phyloP scores from a whole-genome alignment of 2,329 filamentous ascomycete species.

The Neonectria punicea region DNA sequence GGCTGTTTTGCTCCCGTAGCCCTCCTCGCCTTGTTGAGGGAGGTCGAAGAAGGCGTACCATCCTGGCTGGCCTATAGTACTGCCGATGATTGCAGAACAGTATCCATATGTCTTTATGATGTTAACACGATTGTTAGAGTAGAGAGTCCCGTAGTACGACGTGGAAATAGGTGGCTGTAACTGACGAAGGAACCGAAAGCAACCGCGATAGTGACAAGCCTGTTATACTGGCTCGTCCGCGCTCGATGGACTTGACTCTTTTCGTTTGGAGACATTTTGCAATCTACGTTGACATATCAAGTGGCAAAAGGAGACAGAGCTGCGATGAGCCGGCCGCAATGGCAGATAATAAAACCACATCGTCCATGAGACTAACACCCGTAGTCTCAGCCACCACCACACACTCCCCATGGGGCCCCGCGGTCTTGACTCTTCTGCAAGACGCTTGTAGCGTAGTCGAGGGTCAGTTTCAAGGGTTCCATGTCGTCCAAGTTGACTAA shows the following conservation, averaged over 20 bases:
- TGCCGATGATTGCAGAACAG: conserved; percentile 60
- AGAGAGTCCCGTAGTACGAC: neutral
- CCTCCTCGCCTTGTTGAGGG: conserved; percentile 53
- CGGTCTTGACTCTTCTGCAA: neutral
- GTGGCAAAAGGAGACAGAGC: neutral
- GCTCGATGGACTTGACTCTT: neutral
- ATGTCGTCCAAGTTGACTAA: neutral
- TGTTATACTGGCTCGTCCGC: conserved; percentile 47
- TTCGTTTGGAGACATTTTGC: conserved; percentile 15
- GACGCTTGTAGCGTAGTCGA: conserved; percentile 2
- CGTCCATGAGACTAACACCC: neutral
- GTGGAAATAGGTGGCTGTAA: neutral
- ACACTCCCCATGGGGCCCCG: conserved; percentile 6
- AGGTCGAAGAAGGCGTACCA: conserved; percentile 62
- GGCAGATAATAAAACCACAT: conserved; percentile 2
- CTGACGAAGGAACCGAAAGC: conserved; percentile 48
- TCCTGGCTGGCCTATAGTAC: conserved; percentile 63
- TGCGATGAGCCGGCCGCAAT: neutral
- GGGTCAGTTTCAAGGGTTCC: neutral
- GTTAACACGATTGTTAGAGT: neutral
- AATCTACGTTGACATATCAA: neutral
- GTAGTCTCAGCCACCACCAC: neutral
- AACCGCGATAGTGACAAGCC: conserved; percentile 49
- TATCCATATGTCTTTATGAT: conserved; percentile 59
- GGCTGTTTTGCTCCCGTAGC: conserved; percentile 58